Evolutionary conservation across 2,329 filamentous ascomycete genomes (phyloP), one percentile per base, ranked within the genome.

Genomic region (Akanthomyces uredinophilus): DNA sequence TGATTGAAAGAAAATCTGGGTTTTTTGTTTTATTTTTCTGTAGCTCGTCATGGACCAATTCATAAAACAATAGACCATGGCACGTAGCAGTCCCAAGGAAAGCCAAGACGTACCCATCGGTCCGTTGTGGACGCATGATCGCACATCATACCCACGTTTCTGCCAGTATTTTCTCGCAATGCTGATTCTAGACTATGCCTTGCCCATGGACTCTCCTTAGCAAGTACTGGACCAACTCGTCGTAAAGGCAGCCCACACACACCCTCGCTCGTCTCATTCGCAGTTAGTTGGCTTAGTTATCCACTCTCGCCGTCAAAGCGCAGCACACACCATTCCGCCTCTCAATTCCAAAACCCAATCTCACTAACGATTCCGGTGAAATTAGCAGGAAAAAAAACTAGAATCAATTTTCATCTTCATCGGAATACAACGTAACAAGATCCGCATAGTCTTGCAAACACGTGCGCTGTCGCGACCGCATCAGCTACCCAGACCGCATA

Each of bases 291-390:
- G 7, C 14, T 53, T 6, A 2, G 13, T 16, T 53, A 53, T 11
- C 51, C 51, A 53, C 51, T 41, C 35, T n/a, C 13, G 35, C 51
- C 22, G 51, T 53, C 51, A 53, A 53, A 53, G 51, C 51, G 51
- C 35, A 53, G 39, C 20, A 53, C 35, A 53, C 51, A 41, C 51
- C 50, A 16, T 37, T 52, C 32, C 32, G n/a, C 32, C 50, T 52
- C 5, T 7, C 35, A 53, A 27, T 53, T 27, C 35, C 22, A 5
- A 41, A 53, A 53, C 51, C n/a, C 51, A 53, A 53, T 53, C 51
- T 53, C 51, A 53, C 22, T 41, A 53, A 39, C 11, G 37, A 14
- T 39, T 39, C 37, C 10, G 4, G 37, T 16, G 1, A 16, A 39
- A 39, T 3, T 16, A 5, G 37, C 41, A 20, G 16, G 8, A 20